These are phyloP conservation scores for Onygenales sp. DNA, from an alignment of 2,329 filamentous ascomycete species.

Conservation along the genomic window DNA sequence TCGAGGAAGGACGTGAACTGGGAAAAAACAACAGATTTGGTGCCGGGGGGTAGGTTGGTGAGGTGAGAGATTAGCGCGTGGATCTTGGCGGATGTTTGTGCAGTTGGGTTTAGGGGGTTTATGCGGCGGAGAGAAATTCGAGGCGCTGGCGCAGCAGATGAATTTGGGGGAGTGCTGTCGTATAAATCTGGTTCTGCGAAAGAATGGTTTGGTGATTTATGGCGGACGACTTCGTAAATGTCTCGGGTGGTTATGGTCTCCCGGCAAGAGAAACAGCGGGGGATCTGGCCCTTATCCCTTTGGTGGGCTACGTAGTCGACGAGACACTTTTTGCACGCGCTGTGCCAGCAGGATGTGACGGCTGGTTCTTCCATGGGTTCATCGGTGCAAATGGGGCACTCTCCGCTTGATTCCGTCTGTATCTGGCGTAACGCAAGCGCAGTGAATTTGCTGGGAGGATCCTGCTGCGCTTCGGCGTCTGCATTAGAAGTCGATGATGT, in stretches of 20 bases:
- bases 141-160: slow-evolving; percentile 29
- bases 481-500: slow-evolving; percentile 56
- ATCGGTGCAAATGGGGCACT: slow-evolving; percentile 91
- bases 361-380: slow-evolving; percentile 92
- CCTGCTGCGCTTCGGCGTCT: slow-evolving; percentile 34
- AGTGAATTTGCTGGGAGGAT: slow-evolving; percentile 64
- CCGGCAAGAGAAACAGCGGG: slow-evolving; percentile 85
- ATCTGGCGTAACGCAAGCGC: slow-evolving; percentile 85
- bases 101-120: slow-evolving; percentile 51
- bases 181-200: slow-evolving; percentile 36
- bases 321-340: slow-evolving; percentile 89
- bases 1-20: slow-evolving; percentile 96
- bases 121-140: slow-evolving; percentile 53
- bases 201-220: slow-evolving; percentile 37
- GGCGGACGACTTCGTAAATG: slow-evolving; percentile 81
- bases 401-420: slow-evolving; percentile 73
- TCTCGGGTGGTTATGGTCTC: slow-evolving; percentile 72
- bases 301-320: slow-evolving; percentile 83
- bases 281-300: slow-evolving; percentile 61
- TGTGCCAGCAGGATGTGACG: slow-evolving; percentile 96
- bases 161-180: slow-evolving; percentile 27
- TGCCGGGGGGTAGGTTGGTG: slow-evolving; percentile 56
- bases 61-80: slow-evolving; percentile 68
- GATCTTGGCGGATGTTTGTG: slow-evolving; percentile 69
- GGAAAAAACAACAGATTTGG: slow-evolving; percentile 89